phyloP scores from a whole-genome alignment of 148 eudicot species.

The Simmondsia chinensis region DNA sequence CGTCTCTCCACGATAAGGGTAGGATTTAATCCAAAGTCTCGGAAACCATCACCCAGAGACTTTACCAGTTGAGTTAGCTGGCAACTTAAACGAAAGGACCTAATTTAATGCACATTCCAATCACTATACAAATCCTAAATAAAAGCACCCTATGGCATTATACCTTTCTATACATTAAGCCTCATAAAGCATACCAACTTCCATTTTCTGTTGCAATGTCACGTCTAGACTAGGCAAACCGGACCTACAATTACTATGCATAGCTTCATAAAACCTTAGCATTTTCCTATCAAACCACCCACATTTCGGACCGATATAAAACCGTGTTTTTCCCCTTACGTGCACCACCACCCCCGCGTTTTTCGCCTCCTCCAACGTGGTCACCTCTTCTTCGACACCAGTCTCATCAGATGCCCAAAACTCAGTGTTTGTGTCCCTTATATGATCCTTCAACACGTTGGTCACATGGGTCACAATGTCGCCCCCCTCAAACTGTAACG shows the following conservation, averaged over 20 bases:
- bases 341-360: conserved; percentile 56
- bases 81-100: too few relatives aligned
- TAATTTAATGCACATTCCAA: too few relatives aligned
- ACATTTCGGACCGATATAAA: conserved; percentile 33
- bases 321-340: conserved; percentile 61
- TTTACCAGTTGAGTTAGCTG: too few relatives aligned
- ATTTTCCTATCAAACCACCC: conserved; percentile 49
- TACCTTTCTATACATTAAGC: too few relatives aligned
- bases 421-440: conserved; percentile 14
- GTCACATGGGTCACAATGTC: conserved; percentile 37
- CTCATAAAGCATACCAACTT: conserved; percentile 52
- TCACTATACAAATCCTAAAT: too few relatives aligned
- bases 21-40: too few relatives aligned
- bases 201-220: conserved; percentile 34
- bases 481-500: conserved; percentile 38
- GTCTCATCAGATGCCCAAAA: background rate
- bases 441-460: conserved; percentile 20
- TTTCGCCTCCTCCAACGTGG: conserved; percentile 36
- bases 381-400: conserved; percentile 25
- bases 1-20: too few relatives aligned
- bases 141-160: too few relatives aligned
- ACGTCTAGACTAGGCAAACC: conserved; percentile 43
- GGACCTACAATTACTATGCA: conserved; percentile 64
- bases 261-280: conserved; percentile 53
- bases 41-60: too few relatives aligned